These are phyloP conservation scores for Amauroascus niger DNA, from an alignment of 2,329 filamentous ascomycete species.

Conservation along the genomic window DNA sequence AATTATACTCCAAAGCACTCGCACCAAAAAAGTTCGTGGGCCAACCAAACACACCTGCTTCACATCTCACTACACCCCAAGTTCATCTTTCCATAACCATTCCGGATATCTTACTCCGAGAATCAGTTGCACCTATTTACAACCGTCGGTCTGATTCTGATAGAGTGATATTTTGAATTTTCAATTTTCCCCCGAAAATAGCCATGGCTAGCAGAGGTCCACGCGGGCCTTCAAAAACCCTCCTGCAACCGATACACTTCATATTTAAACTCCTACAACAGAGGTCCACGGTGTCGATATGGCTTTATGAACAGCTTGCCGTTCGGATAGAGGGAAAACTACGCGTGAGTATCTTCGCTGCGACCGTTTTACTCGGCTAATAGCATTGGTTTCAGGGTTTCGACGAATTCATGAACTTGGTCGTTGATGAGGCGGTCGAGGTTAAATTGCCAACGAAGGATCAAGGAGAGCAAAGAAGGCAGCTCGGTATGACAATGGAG, in stretches of 20 bases:
- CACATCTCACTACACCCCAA: neutral
- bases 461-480: conserved; percentile 66
- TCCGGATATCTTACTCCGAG: neutral
- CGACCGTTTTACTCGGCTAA: conserved; percentile 4
- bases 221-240: conserved; percentile 54
- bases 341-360: conserved; percentile 51
- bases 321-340: conserved; percentile 96
- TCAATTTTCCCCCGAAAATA: neutral
- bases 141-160: neutral
- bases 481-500: conserved; percentile 53
- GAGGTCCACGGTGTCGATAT: conserved; percentile 80
- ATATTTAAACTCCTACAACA: conserved; percentile 86
- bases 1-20: neutral
- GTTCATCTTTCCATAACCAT: neutral
- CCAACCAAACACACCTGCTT: neutral
- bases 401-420: conserved; percentile 99
- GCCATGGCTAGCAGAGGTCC: conserved; percentile 47
- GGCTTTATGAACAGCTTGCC: conserved; percentile 91
- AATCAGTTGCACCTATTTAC: neutral
- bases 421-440: conserved; percentile 90
- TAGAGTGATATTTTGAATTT: neutral
- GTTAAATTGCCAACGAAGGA: conserved; percentile 77
- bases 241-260: conserved; percentile 72
- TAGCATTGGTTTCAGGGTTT: conserved; percentile 57
- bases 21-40: conserved; percentile 7